These are phyloP conservation scores for Hygrocybe punicea DNA, from an alignment of 768 basidiomycete genomes.

Conservation along the genomic window DNA sequence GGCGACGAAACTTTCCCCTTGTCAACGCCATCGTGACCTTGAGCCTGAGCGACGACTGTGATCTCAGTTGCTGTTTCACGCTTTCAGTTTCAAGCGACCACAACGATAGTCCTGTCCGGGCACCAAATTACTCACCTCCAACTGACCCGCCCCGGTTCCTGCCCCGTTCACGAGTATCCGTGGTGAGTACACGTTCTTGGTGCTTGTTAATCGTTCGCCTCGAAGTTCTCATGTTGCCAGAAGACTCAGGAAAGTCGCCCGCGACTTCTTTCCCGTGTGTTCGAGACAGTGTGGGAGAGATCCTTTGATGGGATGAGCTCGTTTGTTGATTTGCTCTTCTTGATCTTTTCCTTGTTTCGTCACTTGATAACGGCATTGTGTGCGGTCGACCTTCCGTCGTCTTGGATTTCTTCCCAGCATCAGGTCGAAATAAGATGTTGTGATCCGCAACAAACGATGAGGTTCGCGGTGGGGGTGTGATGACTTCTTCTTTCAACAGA, in stretches of 20 bases:
- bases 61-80: background rate
- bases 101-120: no score
- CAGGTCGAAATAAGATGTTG: background rate
- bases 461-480: background rate
- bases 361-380: background rate
- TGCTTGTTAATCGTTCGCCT: no score
- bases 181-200: no score
- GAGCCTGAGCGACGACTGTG: background rate
- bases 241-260: no score
- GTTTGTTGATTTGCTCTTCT: background rate
- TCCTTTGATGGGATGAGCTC: background rate
- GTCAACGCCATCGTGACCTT: background rate
- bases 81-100: background rate
- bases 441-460: background rate
- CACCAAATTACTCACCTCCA: no score
- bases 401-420: background rate
- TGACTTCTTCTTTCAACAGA: conserved; percentile 15
- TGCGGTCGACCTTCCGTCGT: background rate
- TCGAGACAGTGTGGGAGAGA: background rate
- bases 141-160: no score
- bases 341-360: background rate
- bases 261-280: no score
- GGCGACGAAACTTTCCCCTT: conserved; percentile 22
- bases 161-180: no score
- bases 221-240: no score